phyloP scores from a whole-genome alignment of 805 yeast species.

The Saccharomycopsis javanensis region DNA sequence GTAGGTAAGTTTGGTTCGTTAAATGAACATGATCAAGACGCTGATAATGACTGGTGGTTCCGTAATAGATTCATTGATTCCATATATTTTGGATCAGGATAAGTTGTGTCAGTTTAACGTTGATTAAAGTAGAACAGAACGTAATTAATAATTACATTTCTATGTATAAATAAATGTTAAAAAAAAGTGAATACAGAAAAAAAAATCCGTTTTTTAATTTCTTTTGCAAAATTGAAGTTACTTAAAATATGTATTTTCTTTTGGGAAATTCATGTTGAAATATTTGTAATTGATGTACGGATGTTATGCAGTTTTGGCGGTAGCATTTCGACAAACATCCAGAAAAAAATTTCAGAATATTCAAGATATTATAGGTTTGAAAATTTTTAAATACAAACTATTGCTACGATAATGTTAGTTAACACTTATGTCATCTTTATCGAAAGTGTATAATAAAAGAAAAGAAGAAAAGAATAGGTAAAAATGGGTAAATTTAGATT shows the following conservation, averaged over 20 bases:
- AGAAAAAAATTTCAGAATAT: not conserved
- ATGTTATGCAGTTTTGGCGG: no score
- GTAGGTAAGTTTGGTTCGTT: constrained; percentile 53
- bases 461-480: not conserved
- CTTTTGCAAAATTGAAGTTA: no score
- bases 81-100: constrained; percentile 53
- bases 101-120: constrained; percentile 26
- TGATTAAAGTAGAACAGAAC: no score
- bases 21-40: constrained; percentile 27
- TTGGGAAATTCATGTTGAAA: not conserved
- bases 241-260: no score
- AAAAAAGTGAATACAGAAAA: not conserved
- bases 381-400: not conserved
- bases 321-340: no score
- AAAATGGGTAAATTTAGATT: constrained; percentile 32
- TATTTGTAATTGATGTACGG: not conserved
- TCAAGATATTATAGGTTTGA: not conserved
- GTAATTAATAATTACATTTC: no score
- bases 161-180: not conserved
- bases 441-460: not conserved
- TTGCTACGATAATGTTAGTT: not conserved
- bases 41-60: constrained; percentile 50
- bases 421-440: not conserved
- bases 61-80: constrained; percentile 63
- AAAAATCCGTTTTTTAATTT: no score